Evolutionary conservation across 1,284 basidiomycete genomes (phyloP).

Genomic region (Sporisorium iseilematis-ciliati): DNA sequence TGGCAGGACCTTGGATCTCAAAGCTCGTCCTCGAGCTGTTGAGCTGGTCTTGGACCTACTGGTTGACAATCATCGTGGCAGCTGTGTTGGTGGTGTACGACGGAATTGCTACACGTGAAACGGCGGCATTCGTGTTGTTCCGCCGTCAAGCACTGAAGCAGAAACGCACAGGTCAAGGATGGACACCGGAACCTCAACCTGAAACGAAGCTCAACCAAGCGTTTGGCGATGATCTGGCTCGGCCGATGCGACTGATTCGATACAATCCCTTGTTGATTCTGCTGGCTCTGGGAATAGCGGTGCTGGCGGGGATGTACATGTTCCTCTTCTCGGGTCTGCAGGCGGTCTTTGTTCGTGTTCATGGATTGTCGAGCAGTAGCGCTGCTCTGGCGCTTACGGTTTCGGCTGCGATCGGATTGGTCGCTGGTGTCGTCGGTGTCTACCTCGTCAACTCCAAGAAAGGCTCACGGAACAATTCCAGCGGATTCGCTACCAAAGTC

Average conservation of each 20-base stretch:
- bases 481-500: slow-evolving; percentile 21
- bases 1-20: slow-evolving; percentile 55
- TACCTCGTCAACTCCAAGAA: slow-evolving; percentile 25
- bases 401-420: slow-evolving; percentile 24
- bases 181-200: slow-evolving; percentile 52
- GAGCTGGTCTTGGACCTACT: slow-evolving; percentile 55
- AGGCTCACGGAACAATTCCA: neutral
- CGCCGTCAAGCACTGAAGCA: slow-evolving; percentile 32
- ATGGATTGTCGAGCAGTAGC: slow-evolving; percentile 18
- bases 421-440: slow-evolving; percentile 19
- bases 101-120: slow-evolving; percentile 33
- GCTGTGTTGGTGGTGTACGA: slow-evolving; percentile 38
- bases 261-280: slow-evolving; percentile 33
- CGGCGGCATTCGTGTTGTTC: slow-evolving; percentile 39
- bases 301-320: slow-evolving; percentile 35
- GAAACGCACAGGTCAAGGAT: slow-evolving; percentile 24
- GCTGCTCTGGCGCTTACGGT: slow-evolving; percentile 23
- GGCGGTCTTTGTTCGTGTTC: slow-evolving; percentile 21
- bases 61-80: slow-evolving; percentile 44
- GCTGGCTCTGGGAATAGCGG: slow-evolving; percentile 13
- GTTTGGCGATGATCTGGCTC: slow-evolving; percentile 20
- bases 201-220: slow-evolving; percentile 17
- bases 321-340: slow-evolving; percentile 37
- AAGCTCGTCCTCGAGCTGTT: slow-evolving; percentile 26
- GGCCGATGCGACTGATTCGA: slow-evolving; percentile 33